Percentiles rank a stretch among this genome's conserved stretches.
Conservation (phyloP, 2,329 filamentous ascomycete genomes). For the Diaporthe humulicola region DNA sequence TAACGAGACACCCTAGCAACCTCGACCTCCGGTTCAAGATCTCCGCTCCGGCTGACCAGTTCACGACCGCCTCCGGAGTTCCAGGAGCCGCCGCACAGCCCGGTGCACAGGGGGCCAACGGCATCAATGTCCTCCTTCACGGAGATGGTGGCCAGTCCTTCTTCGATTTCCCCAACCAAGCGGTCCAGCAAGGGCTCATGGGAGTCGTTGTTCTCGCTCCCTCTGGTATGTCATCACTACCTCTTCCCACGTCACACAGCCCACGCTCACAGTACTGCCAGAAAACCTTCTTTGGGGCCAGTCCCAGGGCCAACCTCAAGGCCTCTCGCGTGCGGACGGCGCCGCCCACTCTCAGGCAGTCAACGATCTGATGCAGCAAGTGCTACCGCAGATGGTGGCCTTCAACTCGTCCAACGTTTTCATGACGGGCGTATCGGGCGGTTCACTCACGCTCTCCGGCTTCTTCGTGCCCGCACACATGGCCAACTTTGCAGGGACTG, state of each 20-base stretch:
- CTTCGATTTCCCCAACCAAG: constrained; percentile 70
- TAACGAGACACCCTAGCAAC: constrained; percentile 51
- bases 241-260: background rate
- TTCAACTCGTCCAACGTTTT: constrained; percentile 66
- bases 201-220: constrained; percentile 68
- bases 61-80: constrained; percentile 63
- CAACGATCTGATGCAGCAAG: constrained; percentile 62
- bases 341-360: constrained; percentile 69
- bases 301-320: constrained; percentile 67
- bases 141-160: constrained; percentile 71
- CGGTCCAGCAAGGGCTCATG: constrained; percentile 62
- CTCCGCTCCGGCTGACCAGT: constrained; percentile 66
- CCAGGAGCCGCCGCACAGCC: constrained; percentile 55
- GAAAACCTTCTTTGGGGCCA: constrained; percentile 69
- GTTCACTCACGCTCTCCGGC: constrained; percentile 65
- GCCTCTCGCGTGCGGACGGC: constrained; percentile 66
- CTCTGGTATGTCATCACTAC: constrained; percentile 26
- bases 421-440: constrained; percentile 71
- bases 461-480: constrained; percentile 71
- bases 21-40: constrained; percentile 69
- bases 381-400: constrained; percentile 65
- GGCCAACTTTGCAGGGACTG: constrained; percentile 62
- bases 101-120: constrained; percentile 54
- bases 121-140: constrained; percentile 70
- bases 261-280: background rate